Evolutionary conservation across 1,284 basidiomycete species (phyloP).

Genomic region (Leccinum angustisporum): DNA sequence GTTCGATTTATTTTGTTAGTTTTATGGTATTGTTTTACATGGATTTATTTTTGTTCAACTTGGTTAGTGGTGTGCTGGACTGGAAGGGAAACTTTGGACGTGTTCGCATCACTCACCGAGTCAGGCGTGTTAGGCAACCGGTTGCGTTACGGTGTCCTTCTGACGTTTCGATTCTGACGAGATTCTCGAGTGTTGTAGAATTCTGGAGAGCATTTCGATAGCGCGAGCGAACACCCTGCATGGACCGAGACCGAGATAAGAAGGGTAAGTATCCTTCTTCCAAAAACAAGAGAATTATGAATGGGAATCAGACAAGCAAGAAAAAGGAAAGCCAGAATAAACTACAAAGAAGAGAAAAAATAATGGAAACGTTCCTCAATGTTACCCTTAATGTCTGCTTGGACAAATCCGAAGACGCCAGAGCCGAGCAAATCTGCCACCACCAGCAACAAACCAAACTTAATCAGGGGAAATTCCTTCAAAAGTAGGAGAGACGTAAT

Average conservation of each 20-base stretch:
- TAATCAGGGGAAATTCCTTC: slow-evolving; percentile 14
- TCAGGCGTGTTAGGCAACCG: slow-evolving; percentile 75
- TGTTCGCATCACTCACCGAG: slow-evolving; percentile 53
- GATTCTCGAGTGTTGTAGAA: slow-evolving; percentile 76
- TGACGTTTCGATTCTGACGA: slow-evolving; percentile 68
- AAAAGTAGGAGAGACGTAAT: slow-evolving; percentile 19
- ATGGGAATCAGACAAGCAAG: slow-evolving; percentile 17
- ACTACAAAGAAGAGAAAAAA: neutral
- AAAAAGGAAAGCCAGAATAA: neutral
- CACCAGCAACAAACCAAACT: neutral
- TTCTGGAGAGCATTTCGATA: slow-evolving; percentile 54
- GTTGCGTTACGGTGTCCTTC: slow-evolving; percentile 52
- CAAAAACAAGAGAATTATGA: slow-evolving; percentile 10
- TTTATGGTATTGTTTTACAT: neutral
- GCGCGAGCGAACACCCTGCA: slow-evolving; percentile 78
- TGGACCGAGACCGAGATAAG: slow-evolving; percentile 12
- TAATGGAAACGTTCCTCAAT: slow-evolving; percentile 59
- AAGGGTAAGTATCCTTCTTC: slow-evolving; percentile 6
- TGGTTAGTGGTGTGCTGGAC: slow-evolving; percentile 8
- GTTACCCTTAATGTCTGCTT: slow-evolving; percentile 88
- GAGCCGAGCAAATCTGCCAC: slow-evolving; percentile 80
- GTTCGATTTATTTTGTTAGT: slow-evolving; percentile 1
- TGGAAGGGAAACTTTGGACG: neutral
- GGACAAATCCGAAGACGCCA: slow-evolving; percentile 87
- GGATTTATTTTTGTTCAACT: neutral